These are phyloP conservation scores for Paraphaeosphaeria sporulosa DNA, from an alignment of 2,329 filamentous ascomycete species.

Conservation along the genomic window DNA sequence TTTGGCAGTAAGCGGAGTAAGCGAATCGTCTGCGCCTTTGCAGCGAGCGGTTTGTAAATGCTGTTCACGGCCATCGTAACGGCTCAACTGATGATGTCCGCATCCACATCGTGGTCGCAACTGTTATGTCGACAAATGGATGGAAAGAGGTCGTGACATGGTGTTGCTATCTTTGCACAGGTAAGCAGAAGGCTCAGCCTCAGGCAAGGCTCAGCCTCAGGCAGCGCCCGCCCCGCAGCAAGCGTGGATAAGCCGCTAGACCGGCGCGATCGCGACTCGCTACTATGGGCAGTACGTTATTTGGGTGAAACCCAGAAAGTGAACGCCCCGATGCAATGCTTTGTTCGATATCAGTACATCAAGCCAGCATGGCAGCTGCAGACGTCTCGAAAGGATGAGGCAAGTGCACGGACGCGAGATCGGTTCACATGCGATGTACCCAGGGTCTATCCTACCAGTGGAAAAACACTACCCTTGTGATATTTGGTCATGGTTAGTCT, in stretches of 20 bases:
- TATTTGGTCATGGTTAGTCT: too few species aligned
- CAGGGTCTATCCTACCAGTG: too few species aligned
- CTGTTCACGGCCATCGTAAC: background rate
- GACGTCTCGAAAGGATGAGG: background rate
- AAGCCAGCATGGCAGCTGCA: background rate
- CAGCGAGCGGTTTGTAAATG: background rate
- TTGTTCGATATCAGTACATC: background rate
- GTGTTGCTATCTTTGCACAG: background rate
- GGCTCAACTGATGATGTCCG: background rate
- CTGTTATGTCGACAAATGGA: background rate
- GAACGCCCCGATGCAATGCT: background rate
- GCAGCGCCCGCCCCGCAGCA: background rate
- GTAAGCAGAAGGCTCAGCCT: background rate
- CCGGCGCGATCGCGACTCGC: too few species aligned
- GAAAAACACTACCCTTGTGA: too few species aligned
- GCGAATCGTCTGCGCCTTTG: slow-evolving; percentile 12
- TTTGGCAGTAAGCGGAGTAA: background rate
- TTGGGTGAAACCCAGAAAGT: background rate
- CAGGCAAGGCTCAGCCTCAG: background rate
- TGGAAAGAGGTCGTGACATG: background rate
- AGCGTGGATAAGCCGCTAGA: background rate
- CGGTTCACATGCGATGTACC: background rate
- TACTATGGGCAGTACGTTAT: too few species aligned
- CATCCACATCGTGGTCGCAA: background rate
- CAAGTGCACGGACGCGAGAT: background rate